A percentile compares a stretch with the other conserved stretches of the same genome.
phyloP scores from a whole-genome alignment of 1,284 basidiomycete genomes.

The Tremellales sp. region DNA sequence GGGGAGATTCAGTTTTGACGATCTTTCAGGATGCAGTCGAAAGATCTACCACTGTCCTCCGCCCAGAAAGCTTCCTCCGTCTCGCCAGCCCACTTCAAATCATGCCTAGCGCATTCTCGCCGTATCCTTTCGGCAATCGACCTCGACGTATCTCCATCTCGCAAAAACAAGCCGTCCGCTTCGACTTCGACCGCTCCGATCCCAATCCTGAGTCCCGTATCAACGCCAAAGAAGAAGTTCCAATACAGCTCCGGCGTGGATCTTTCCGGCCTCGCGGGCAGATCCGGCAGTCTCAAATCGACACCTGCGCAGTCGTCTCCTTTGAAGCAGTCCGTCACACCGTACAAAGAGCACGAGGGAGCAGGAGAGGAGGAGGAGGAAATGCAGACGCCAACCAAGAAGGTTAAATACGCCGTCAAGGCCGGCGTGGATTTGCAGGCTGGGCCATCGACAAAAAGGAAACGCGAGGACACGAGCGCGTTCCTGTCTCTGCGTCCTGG shows the following conservation, averaged over 20 bases:
- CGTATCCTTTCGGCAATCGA: slow-evolving; percentile 18
- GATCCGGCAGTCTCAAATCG: slow-evolving; percentile 9
- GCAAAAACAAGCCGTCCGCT: not conserved
- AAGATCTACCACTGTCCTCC: slow-evolving; percentile 32
- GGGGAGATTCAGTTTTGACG: slow-evolving; percentile 1
- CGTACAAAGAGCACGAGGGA: not conserved
- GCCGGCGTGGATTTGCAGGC: slow-evolving; percentile 21
- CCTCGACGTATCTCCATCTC: slow-evolving; percentile 1
- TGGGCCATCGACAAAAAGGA: slow-evolving; percentile 8
- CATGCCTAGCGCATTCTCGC: slow-evolving; percentile 25
- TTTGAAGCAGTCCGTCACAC: slow-evolving; percentile 27
- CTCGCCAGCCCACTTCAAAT: slow-evolving; percentile 37
- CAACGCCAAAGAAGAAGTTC: slow-evolving; percentile 37
- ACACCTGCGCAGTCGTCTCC: slow-evolving; percentile 24
- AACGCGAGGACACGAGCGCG: slow-evolving; percentile 21
- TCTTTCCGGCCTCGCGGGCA: slow-evolving; percentile 21
- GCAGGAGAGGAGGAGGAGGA: slow-evolving; percentile 1
- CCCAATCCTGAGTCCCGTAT: slow-evolving; percentile 15
- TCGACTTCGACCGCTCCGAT: not conserved
- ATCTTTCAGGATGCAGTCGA: slow-evolving; percentile 29
- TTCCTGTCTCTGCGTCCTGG: slow-evolving; percentile 43
- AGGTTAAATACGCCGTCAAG: slow-evolving; percentile 12
- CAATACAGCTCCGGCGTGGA: slow-evolving; percentile 31
- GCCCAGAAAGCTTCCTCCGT: slow-evolving; percentile 42
- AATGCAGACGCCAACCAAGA: slow-evolving; percentile 26